Evolutionary conservation across 352 stramenopile genomes (phyloP).

Genomic region (Phytophthora fragariaefolia): DNA sequence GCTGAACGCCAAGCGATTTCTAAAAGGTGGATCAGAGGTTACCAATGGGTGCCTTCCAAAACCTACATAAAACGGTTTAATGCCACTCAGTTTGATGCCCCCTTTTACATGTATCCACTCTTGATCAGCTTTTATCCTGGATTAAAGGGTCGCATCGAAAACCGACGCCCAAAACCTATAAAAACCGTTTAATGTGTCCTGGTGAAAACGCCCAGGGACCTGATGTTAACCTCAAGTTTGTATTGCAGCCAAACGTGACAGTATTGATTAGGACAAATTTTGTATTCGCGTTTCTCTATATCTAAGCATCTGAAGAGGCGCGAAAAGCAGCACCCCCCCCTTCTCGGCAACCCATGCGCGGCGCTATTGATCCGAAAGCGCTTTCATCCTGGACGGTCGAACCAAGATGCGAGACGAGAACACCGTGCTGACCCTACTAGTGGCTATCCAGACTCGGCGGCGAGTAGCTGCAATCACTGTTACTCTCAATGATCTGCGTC

Average conservation of each 20-base stretch:
- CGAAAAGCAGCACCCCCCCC: not conserved
- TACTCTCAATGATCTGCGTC: not conserved
- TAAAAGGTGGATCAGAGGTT: too few relatives aligned
- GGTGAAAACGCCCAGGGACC: not conserved
- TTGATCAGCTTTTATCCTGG: not conserved
- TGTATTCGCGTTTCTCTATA: not conserved
- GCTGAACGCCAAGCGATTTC: too few relatives aligned
- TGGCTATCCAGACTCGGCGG: not conserved
- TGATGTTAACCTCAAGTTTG: not conserved
- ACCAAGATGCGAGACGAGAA: not conserved
- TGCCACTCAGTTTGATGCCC: not conserved
- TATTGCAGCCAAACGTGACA: not conserved
- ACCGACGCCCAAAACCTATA: not conserved
- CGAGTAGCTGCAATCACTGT: not conserved
- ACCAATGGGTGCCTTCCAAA: not conserved
- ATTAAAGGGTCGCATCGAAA: not conserved
- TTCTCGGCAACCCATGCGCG: not conserved
- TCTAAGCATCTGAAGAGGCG: not conserved
- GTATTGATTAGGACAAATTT: not conserved
- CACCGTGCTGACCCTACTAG: not conserved
- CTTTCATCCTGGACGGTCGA: not conserved
- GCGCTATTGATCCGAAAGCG: not conserved
- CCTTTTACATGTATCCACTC: not conserved
- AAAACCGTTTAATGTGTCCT: not conserved
- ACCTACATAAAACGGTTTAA: not conserved